A percentile compares a stretch with the other conserved stretches of the same genome.
Evolutionary conservation across 2,329 filamentous ascomycete genomes (phyloP).

Genomic region (Periconia macrospinosa): DNA sequence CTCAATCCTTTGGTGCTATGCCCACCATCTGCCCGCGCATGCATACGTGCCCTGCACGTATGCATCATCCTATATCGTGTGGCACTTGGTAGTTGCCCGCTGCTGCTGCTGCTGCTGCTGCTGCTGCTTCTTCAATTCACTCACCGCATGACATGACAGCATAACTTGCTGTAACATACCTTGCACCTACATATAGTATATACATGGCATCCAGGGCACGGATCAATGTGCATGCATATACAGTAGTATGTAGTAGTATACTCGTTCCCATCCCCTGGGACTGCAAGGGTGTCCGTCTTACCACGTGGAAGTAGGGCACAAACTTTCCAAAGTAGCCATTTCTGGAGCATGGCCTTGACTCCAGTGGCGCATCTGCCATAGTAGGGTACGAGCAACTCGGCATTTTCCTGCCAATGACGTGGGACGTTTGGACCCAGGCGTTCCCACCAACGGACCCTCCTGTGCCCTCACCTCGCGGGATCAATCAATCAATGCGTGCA

Average conservation of each 20-base stretch:
- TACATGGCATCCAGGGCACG: neutral
- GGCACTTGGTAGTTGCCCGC: neutral
- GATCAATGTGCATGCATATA: conserved; percentile 3
- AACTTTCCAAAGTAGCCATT: neutral
- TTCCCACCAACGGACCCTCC: conserved; percentile 1
- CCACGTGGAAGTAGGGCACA: conserved; percentile 14
- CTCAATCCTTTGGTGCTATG: conserved; percentile 1
- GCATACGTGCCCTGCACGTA: neutral
- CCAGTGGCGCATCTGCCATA: neutral
- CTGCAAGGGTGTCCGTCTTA: conserved; percentile 6
- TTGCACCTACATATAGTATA: neutral
- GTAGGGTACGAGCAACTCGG: conserved; percentile 1
- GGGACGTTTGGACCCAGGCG: conserved; percentile 2
- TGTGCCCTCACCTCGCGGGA: conserved; percentile 1
- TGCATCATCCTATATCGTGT: neutral
- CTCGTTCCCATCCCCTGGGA: conserved; percentile 9
- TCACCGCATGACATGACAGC: neutral
- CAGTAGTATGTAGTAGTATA: conserved; percentile 6
- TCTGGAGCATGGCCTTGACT: neutral
- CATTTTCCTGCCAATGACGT: conserved; percentile 7
- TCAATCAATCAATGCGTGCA: conserved; percentile 7
- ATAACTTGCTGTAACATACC: neutral
- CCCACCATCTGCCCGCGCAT: conserved; percentile 2
- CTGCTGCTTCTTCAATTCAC: too few species aligned
- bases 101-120: too few species aligned